Conservation (phyloP, 352 stramenopile species). For the Globisporangium perplexum region DNA sequence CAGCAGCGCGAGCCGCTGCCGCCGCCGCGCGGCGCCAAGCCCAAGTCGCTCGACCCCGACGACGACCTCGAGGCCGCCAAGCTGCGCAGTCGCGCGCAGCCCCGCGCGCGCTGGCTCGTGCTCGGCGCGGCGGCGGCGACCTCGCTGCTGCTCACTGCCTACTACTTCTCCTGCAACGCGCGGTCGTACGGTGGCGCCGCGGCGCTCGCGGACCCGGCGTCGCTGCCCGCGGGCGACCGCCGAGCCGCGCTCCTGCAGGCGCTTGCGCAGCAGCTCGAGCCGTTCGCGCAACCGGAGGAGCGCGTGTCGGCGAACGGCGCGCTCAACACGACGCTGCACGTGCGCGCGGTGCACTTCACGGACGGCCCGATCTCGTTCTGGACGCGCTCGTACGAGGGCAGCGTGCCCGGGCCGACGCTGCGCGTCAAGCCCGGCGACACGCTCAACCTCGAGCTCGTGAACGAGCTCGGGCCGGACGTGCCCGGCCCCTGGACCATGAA, state of each 20-base stretch:
- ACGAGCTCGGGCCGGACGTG: conserved; percentile 42
- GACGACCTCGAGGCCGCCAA: conserved; percentile 2
- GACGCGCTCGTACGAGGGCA: conserved; percentile 59
- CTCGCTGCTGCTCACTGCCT: conserved; percentile 10
- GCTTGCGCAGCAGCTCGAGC: conserved; percentile 31
- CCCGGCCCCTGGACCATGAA: conserved; percentile 36
- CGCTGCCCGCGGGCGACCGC: neutral
- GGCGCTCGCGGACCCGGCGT: neutral
- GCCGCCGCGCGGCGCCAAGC: neutral
- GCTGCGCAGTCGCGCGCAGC: neutral
- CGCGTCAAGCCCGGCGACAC: conserved; percentile 58
- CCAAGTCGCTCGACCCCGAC: neutral
- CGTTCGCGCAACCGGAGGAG: conserved; percentile 29
- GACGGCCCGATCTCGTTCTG: conserved; percentile 63
- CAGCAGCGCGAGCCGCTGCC: conserved; percentile 7
- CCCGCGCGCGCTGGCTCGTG: conserved; percentile 10
- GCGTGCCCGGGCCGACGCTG: conserved; percentile 50
- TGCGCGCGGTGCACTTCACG: conserved; percentile 34
- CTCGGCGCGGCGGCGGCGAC: neutral
- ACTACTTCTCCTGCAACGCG: conserved; percentile 1
- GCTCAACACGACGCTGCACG: conserved; percentile 54
- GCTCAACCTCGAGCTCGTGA: conserved; percentile 52
- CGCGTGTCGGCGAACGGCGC: conserved; percentile 38
- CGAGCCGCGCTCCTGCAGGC: conserved; percentile 5
- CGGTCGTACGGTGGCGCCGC: neutral